Percentiles rank a stretch among this genome's conserved stretches.
Conservation (phyloP, 768 basidiomycete species). For the Leccinum incarnatum region DNA sequence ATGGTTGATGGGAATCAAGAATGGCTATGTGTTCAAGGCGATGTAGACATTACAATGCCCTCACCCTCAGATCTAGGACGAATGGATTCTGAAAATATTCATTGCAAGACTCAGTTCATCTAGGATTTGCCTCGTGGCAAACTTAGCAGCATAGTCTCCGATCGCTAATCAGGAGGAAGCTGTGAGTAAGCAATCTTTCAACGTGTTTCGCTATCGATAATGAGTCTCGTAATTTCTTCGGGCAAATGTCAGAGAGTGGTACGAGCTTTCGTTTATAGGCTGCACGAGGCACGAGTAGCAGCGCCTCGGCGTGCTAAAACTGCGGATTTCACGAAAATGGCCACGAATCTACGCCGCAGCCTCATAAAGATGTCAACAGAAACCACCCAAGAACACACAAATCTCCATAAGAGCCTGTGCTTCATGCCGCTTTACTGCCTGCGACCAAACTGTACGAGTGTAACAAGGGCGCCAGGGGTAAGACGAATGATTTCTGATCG, state of each 20-base stretch:
- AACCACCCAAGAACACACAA: not conserved
- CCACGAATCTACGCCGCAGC: not conserved
- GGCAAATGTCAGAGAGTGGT: not conserved
- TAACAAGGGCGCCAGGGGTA: not conserved
- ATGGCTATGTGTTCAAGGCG: not conserved
- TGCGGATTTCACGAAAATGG: not conserved
- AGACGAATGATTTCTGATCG: conserved; percentile 2
- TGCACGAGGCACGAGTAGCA: not conserved
- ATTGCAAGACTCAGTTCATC: not conserved
- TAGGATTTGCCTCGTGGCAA: not conserved
- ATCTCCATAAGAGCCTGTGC: not conserved
- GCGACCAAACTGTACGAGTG: conserved; percentile 2
- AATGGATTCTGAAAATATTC: not conserved
- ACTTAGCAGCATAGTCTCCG: not conserved
- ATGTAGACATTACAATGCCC: not conserved
- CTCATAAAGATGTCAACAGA: not conserved
- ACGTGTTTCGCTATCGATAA: not conserved
- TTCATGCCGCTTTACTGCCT: conserved; percentile 1
- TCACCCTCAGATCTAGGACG: not conserved
- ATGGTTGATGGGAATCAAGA: not conserved
- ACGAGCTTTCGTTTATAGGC: not conserved
- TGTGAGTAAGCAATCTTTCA: not conserved
- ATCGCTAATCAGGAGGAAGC: not conserved
- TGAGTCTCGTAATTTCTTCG: not conserved
- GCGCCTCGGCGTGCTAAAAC: not conserved